Conservation (phyloP, 495 filamentous ascomycete genomes). For the Durotheca rogersii region DNA sequence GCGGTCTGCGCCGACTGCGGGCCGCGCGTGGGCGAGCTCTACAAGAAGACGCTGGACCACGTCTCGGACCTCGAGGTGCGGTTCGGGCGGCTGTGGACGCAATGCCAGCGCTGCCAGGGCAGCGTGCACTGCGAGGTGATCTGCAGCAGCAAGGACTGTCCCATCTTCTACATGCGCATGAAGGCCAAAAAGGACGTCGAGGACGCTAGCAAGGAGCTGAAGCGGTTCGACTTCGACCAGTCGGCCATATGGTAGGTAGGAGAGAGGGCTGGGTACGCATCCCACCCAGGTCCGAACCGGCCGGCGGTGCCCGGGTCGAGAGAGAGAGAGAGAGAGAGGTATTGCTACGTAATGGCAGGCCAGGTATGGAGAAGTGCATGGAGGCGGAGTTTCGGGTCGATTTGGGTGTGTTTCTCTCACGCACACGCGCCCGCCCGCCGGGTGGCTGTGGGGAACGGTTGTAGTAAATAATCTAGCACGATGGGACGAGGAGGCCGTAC, state of each 20-base stretch:
- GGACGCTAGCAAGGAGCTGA: constrained; percentile 87
- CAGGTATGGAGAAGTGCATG: constrained; percentile 9
- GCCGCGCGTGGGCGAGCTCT: constrained; percentile 85
- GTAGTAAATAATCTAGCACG: neutral
- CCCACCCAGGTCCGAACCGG: neutral
- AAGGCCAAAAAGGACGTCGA: constrained; percentile 99
- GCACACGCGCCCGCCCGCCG: too few species aligned
- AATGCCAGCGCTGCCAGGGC: constrained; percentile 97
- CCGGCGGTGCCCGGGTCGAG: constrained; percentile 4
- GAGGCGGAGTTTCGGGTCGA: constrained; percentile 20
- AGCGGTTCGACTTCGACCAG: constrained; percentile 83
- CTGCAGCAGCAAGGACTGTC: constrained; percentile 92
- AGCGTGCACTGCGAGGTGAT: constrained; percentile 98
- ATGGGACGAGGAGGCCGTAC: constrained; percentile 18
- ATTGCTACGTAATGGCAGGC: too few species aligned
- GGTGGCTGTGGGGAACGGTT: neutral
- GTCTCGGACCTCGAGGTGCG: constrained; percentile 89
- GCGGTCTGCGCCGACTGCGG: constrained; percentile 86
- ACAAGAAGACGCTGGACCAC: constrained; percentile 84
- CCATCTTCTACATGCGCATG: constrained; percentile 99
- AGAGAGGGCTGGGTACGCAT: constrained; percentile 18
- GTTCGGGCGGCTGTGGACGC: constrained; percentile 93
- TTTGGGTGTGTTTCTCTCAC: neutral
- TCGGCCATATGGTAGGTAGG: constrained; percentile 54
- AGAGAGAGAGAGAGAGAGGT: too few species aligned